phyloP scores from a whole-genome alignment of 2,329 filamentous ascomycete species.

The Periconia sp. region DNA sequence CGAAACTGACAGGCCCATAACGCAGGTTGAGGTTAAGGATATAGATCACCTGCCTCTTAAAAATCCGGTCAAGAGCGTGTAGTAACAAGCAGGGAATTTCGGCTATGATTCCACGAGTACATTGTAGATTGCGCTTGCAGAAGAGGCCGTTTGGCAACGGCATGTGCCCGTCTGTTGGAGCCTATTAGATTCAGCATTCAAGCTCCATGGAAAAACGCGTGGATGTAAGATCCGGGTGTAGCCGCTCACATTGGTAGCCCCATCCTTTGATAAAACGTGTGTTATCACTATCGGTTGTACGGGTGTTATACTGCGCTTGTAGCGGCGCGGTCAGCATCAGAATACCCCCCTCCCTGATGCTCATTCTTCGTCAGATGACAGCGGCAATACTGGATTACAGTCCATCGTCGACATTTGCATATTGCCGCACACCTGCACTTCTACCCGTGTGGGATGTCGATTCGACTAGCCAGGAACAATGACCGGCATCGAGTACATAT shows the following conservation, averaged over 20 bases:
- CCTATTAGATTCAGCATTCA: background rate
- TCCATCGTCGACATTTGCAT: background rate
- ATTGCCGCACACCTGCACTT: background rate
- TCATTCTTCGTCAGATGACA: background rate
- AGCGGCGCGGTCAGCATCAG: background rate
- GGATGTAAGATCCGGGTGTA: background rate
- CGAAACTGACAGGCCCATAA: background rate
- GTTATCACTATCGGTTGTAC: background rate
- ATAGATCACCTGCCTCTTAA: background rate
- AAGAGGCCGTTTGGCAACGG: background rate
- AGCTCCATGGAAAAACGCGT: background rate
- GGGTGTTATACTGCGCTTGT: background rate
- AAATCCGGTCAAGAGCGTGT: background rate
- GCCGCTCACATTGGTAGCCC: background rate
- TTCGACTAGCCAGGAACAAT: background rate
- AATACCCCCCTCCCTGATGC: background rate
- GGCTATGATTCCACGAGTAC: background rate
- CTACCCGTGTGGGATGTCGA: background rate
- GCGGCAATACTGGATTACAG: background rate
- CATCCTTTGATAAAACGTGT: background rate
- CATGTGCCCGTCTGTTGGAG: background rate
- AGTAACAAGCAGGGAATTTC: background rate
- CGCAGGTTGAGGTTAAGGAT: background rate
- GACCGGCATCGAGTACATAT: background rate
- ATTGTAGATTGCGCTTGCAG: background rate